Conservation (phyloP, 495 filamentous ascomycete genomes). For the Hypoxylon subgilvum region DNA sequence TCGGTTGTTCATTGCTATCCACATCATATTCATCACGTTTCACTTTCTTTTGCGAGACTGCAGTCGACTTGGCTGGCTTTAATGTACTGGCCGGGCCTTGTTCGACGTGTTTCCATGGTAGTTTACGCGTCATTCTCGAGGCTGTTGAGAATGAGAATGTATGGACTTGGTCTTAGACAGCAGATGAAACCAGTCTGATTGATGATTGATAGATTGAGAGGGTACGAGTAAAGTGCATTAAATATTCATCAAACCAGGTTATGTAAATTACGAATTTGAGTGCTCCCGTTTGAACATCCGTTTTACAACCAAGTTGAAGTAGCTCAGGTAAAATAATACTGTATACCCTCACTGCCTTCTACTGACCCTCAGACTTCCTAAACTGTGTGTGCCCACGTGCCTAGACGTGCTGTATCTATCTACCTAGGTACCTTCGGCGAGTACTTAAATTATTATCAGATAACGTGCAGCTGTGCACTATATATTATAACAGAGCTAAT, state of each 20-base stretch:
- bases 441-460: too few species aligned
- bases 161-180: too few species aligned
- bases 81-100: background rate
- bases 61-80: constrained; percentile 16
- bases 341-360: too few species aligned
- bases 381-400: background rate
- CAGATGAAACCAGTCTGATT: too few species aligned
- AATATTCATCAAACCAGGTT: background rate
- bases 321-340: too few species aligned
- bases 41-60: constrained; percentile 15
- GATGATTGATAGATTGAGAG: background rate
- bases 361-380: background rate
- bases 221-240: background rate
- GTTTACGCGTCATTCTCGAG: constrained; percentile 33
- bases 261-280: background rate
- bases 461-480: too few species aligned
- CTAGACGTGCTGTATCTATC: too few species aligned
- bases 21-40: constrained; percentile 9
- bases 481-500: too few species aligned
- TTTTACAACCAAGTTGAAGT: too few species aligned
- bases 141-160: background rate
- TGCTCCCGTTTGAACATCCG: too few species aligned
- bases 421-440: too few species aligned
- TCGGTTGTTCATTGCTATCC: background rate
- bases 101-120: constrained; percentile 34